Conservation (phyloP, 2,329 filamentous ascomycete species). For the Biscogniauxia sp. region DNA sequence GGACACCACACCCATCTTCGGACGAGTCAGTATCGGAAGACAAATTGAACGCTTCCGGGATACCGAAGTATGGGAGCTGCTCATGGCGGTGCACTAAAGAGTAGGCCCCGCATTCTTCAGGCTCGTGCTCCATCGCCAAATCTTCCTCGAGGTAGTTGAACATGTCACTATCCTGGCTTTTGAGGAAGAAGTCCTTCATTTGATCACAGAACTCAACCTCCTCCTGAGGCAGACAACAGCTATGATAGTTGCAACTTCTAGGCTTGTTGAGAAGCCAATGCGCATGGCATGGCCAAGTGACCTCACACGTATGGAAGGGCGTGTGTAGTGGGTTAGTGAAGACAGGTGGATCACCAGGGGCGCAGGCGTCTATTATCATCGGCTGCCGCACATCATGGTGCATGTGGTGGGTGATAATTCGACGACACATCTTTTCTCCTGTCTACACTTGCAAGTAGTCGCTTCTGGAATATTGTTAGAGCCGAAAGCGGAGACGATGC, state of each 20-base stretch:
- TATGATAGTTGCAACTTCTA: constrained; percentile 22
- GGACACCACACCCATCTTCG: neutral
- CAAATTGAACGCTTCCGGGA: neutral
- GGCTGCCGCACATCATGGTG: constrained; percentile 27
- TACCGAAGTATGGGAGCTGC: constrained; percentile 19
- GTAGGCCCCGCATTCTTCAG: constrained; percentile 21
- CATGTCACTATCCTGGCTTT: neutral
- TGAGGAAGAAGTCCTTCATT: neutral
- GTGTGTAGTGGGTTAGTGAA: constrained; percentile 23
- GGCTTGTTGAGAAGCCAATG: constrained; percentile 1
- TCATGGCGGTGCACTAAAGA: constrained; percentile 21
- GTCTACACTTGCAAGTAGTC: too few species aligned
- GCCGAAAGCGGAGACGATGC: too few species aligned
- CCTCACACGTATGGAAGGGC: constrained; percentile 23
- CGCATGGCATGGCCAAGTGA: constrained; percentile 1
- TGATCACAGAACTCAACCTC: constrained; percentile 14
- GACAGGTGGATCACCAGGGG: neutral
- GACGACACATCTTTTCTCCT: constrained; percentile 23
- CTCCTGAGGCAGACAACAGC: constrained; percentile 17
- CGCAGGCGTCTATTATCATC: constrained; percentile 17
- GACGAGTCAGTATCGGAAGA: neutral
- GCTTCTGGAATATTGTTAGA: too few species aligned
- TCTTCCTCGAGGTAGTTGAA: neutral
- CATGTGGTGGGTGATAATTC: constrained; percentile 23
- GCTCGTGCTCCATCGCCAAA: constrained; percentile 2